These are phyloP conservation scores for Claviceps monticola DNA, from an alignment of 2,329 filamentous ascomycete species.

Conservation along the genomic window DNA sequence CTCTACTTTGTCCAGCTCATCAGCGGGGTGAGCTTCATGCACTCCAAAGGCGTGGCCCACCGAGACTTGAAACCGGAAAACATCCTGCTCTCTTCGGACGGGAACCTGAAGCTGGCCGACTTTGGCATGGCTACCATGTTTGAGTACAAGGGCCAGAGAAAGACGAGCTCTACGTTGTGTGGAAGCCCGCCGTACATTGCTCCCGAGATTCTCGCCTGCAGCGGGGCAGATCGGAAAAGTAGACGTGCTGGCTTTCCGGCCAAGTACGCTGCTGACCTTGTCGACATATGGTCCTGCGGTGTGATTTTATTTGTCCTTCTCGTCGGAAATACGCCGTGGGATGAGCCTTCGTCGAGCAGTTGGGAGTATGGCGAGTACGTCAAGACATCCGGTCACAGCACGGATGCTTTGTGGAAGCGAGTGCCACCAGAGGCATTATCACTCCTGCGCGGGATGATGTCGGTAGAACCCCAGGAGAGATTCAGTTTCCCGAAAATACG, in stretches of 20 bases:
- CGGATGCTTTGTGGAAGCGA: conserved; percentile 73
- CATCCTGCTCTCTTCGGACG: conserved; percentile 71
- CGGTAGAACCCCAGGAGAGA: conserved; percentile 55
- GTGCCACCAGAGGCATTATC: conserved; percentile 64
- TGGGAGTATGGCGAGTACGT: conserved; percentile 89
- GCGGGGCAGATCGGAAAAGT: conserved; percentile 30
- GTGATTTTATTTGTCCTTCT: conserved; percentile 94
- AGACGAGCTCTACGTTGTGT: conserved; percentile 78
- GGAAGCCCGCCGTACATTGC: conserved; percentile 96
- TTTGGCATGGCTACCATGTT: conserved; percentile 94
- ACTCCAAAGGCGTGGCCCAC: conserved; percentile 89
- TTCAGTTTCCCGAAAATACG: conserved; percentile 82
- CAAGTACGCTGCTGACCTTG: conserved; percentile 64
- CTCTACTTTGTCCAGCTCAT: conserved; percentile 91
- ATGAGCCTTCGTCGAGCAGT: conserved; percentile 72
- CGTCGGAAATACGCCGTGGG: conserved; percentile 96
- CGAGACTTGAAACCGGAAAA: conserved; percentile 91
- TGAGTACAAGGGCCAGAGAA: conserved; percentile 70
- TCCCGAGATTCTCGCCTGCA: conserved; percentile 64
- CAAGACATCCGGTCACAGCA: conserved; percentile 62
- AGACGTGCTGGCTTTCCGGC: conserved; percentile 23
- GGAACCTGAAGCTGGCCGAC: conserved; percentile 86
- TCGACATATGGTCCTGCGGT: conserved; percentile 94
- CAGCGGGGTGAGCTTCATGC: conserved; percentile 84
- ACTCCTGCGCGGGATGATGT: conserved; percentile 86